Base-by-base conservation (phyloP, 345 rosid species). In the Raphanus sativus region DNA sequence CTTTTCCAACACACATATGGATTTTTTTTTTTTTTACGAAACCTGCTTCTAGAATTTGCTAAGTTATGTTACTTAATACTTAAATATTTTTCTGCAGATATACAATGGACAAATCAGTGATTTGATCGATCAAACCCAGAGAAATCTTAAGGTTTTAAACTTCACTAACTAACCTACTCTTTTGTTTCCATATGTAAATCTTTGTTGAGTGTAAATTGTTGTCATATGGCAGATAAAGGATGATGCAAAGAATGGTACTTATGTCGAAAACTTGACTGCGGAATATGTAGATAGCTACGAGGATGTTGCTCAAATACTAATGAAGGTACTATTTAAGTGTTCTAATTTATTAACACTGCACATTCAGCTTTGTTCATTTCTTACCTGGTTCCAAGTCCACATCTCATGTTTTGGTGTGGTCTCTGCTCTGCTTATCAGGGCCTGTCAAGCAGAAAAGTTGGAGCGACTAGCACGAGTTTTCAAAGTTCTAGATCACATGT, bases 401-500 rank as follows among this genome's bases (percentile, higher is more conserved):
- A 42, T 74, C 67, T 62, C 71, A 68, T 40, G 67, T 74, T 79
- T 52, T 62, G 17, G 8, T 62, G 70, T 71, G 68, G 9, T 11
- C 24, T 45, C 3, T 32, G 16, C 36, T 52, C 56, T 75, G 58
- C 84, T 80, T 75, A 69, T 66, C 67, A 92, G 99, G 99, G 99
- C 11, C 97, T 95, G 29, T 95, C 98, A 72, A 89, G 83, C 77
- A 89, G 91, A 79, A 95, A 92, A 82, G 96, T 95, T 83, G 99
- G 99, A 81, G 91, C 97, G 67, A 95, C 99, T 69, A 89, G 92
- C 81, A 77, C 90, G 60, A 92, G 94, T 81, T 92, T 97, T 50
- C 94, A 91, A 88, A 92, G 99, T 83, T 95, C 99, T 61, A 86
- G 98, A 77, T 95, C 99, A 26, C 99, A 95, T 65, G 81, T 91